Base-by-base conservation (phyloP, 371 early-diverging fungal genomes). In the Nematocida homosporus region DNA sequence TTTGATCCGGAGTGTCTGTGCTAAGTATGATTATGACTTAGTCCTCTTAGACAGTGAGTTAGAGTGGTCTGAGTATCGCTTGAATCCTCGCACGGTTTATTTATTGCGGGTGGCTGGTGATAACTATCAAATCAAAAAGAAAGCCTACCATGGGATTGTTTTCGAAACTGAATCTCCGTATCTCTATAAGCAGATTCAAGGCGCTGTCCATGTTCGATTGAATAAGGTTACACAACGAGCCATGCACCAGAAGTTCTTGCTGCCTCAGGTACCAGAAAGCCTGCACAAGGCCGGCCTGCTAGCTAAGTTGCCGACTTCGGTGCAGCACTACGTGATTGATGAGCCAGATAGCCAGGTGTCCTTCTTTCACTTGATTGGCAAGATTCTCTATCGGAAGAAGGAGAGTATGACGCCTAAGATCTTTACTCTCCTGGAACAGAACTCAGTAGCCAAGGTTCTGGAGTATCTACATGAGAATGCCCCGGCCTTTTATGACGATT, bases 361-460 rank as follows among this genome's bases (percentile, higher is more conserved):
- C 35, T 42, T 68, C 0, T 68, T 68, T 48, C 69, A 68, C 30
- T 13, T 59, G 2, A 23, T 68, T 13, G 69, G 69, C 3, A 56
- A 59, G 37, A 68, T 68, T 55, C 56, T 68, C 29, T 68, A 68
- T 44, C 56, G 60, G 20, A 68, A 68, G 41, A 56, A 54, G 52
- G 29, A 60, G 4, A 35, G 18, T 23, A 10, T 56, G 8, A 48
- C 69, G 3, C 20, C 16, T 48, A 52, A 68, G 47, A 60, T 68
- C 16, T 6, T 68, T 42, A 20, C 27, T 8, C 32, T 35, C 0
- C 0, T 59, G 40, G 40, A 42, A 8, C 8, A 20, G 32, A 55
- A 35, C 10, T 13, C 6, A 35, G 50, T 60, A 6, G 6, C 48
- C 1, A 68, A 68, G 32, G 20, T 48, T 30, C 69, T 68, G 20